Conservation (phyloP, 345 rosid genomes). For the Boechera divaricarpa region DNA sequence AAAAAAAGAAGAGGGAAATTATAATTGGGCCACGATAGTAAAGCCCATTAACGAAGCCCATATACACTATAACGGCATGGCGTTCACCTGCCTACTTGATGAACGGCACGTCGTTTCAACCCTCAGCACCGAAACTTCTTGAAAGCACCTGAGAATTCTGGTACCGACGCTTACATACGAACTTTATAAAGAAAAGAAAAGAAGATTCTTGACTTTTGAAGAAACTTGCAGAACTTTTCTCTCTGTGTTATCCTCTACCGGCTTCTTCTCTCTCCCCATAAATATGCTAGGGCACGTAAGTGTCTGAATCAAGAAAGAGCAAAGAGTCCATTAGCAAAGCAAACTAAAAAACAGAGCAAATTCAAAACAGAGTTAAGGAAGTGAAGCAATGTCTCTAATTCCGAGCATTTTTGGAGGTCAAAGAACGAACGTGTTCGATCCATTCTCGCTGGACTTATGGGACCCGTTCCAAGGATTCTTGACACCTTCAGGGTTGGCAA, state of each 20-base stretch:
- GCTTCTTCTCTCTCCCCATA: not conserved
- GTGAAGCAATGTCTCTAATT: slow-evolving; percentile 24
- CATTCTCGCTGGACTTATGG: slow-evolving; percentile 37
- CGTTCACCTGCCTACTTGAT: not conserved
- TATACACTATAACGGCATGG: not conserved
- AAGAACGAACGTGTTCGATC: slow-evolving; percentile 37
- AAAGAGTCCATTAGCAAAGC: not conserved
- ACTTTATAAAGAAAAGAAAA: not conserved
- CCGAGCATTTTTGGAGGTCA: slow-evolving; percentile 30
- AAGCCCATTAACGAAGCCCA: not conserved
- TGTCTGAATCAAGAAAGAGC: not conserved
- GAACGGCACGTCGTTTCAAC: not conserved
- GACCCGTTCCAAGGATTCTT: slow-evolving; percentile 40
- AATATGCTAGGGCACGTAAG: not conserved
- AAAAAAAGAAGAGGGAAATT: too few relatives aligned
- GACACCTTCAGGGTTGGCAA: not conserved
- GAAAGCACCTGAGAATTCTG: slow-evolving; percentile 9
- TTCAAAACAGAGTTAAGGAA: not conserved
- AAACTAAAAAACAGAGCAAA: not conserved
- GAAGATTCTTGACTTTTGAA: not conserved
- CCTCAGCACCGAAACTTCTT: slow-evolving; percentile 12
- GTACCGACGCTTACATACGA: not conserved
- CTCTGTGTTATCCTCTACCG: not conserved
- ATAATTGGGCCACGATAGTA: too few relatives aligned
- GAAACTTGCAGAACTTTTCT: not conserved